These are phyloP conservation scores for Dysphania ambrosioides DNA, from an alignment of 148 eudicot species.

Conservation along the genomic window DNA sequence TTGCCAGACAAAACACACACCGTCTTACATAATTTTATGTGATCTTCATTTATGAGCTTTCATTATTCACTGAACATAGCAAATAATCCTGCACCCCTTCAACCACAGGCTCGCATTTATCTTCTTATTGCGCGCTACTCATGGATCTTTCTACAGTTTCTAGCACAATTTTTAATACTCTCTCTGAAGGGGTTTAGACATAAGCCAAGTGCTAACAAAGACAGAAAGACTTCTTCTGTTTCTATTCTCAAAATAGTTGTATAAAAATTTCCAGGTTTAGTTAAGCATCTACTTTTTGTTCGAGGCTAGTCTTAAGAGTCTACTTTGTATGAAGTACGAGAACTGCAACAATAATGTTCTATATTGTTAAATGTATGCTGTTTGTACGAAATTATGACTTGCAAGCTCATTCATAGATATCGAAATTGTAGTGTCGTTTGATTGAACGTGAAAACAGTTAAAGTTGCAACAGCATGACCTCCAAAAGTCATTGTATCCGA, in stretches of 20 bases:
- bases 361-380: too few relatives aligned
- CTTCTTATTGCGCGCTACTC: not conserved
- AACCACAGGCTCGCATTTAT: not conserved
- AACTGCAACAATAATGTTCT: too few relatives aligned
- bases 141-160: not conserved
- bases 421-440: not conserved
- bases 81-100: not conserved
- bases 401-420: conserved; percentile 1
- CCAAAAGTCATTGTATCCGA: not conserved
- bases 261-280: too few relatives aligned
- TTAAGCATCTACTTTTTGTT: too few relatives aligned
- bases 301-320: too few relatives aligned
- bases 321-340: too few relatives aligned
- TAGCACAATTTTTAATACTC: too few relatives aligned
- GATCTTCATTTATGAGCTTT: conserved; percentile 17
- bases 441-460: not conserved
- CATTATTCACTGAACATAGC: not conserved
- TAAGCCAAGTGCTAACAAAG: too few relatives aligned
- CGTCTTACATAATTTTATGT: not conserved
- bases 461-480: not conserved
- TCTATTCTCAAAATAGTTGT: too few relatives aligned
- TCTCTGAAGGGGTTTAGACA: too few relatives aligned
- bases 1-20: conserved; percentile 7
- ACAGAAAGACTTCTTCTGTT: too few relatives aligned
- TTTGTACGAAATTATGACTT: not conserved